A percentile compares a stretch with the other conserved stretches of the same genome.
Conservation (phyloP, 768 basidiomycete genomes). For the Lanmaoa pseudosensibilis region DNA sequence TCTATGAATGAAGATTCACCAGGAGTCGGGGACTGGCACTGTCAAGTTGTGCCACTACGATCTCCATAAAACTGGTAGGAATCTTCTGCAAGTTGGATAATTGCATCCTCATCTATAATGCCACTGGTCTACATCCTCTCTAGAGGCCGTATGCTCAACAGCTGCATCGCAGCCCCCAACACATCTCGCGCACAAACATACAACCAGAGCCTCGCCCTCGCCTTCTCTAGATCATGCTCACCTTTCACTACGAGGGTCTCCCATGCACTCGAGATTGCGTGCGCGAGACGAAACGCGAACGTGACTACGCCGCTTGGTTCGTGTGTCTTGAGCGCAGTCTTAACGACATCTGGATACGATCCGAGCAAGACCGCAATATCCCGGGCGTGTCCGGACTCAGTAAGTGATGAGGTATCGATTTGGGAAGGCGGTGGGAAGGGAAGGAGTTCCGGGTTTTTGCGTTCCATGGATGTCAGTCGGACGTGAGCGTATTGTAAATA, state of each 20-base stretch:
- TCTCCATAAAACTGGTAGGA: too few species aligned
- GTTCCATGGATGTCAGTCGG: constrained; percentile 84
- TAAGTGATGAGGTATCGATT: constrained; percentile 68
- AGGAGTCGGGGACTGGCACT: too few species aligned
- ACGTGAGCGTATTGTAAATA: constrained; percentile 98
- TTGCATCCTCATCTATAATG: constrained; percentile 3
- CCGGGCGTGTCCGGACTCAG: constrained; percentile 68
- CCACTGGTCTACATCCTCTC: constrained; percentile 76
- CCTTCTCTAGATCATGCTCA: constrained; percentile 72
- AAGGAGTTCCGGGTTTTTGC: constrained; percentile 86
- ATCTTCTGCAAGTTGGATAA: too few species aligned
- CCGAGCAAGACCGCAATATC: constrained; percentile 87
- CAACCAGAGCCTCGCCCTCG: constrained; percentile 82
- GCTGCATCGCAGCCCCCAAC: constrained; percentile 79
- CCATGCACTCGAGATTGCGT: constrained; percentile 91
- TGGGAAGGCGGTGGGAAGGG: constrained; percentile 70
- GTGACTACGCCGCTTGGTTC: constrained; percentile 93
- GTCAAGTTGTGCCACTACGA: too few species aligned
- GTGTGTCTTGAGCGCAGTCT: constrained; percentile 76
- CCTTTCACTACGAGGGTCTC: constrained; percentile 86
- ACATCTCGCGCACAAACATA: constrained; percentile 90
- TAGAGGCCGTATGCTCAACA: constrained; percentile 86
- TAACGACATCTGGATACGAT: constrained; percentile 89
- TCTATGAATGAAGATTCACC: too few species aligned
- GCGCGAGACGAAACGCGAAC: constrained; percentile 82